phyloP scores from a whole-genome alignment of 495 filamentous ascomycete species.

The Mytilinidion resinicola region DNA sequence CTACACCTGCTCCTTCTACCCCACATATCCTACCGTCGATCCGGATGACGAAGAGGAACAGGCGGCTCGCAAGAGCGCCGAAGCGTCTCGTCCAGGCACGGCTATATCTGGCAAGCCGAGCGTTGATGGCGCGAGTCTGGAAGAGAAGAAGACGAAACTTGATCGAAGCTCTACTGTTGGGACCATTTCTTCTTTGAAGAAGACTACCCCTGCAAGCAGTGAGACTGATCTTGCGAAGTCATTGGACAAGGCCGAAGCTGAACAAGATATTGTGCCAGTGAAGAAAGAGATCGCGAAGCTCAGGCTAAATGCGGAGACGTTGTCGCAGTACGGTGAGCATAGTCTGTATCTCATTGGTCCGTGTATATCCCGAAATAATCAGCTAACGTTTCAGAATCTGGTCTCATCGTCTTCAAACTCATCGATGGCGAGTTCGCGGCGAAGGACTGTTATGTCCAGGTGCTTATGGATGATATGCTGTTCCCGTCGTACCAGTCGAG shows the following conservation, averaged over 20 bases:
- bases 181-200: slow-evolving; percentile 23
- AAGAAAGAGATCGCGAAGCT: slow-evolving; percentile 65
- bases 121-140: not conserved
- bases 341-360: not conserved
- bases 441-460: slow-evolving; percentile 71
- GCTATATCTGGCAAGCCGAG: slow-evolving; percentile 17
- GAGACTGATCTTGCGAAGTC: slow-evolving; percentile 37
- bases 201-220: slow-evolving; percentile 16
- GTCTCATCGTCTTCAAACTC: slow-evolving; percentile 89
- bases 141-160: not conserved
- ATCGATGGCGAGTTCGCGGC: slow-evolving; percentile 78
- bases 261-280: slow-evolving; percentile 41
- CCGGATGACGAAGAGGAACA: slow-evolving; percentile 78
- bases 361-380: not conserved
- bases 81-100: slow-evolving; percentile 8
- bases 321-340: slow-evolving; percentile 63
- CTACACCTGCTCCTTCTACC: slow-evolving; percentile 87
- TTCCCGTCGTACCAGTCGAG: slow-evolving; percentile 84
- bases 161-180: slow-evolving; percentile 15
- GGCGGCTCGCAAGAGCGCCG: slow-evolving; percentile 22
- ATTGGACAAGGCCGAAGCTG: slow-evolving; percentile 46
- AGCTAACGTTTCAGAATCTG: slow-evolving; percentile 40
- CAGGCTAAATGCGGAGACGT: slow-evolving; percentile 67
- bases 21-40: slow-evolving; percentile 77
- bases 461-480: slow-evolving; percentile 88